A percentile compares a stretch with the other conserved stretches of the same genome.
Evolutionary conservation across 1,139 yeast species (phyloP).

Genomic region (Petasospora fabianii): DNA sequence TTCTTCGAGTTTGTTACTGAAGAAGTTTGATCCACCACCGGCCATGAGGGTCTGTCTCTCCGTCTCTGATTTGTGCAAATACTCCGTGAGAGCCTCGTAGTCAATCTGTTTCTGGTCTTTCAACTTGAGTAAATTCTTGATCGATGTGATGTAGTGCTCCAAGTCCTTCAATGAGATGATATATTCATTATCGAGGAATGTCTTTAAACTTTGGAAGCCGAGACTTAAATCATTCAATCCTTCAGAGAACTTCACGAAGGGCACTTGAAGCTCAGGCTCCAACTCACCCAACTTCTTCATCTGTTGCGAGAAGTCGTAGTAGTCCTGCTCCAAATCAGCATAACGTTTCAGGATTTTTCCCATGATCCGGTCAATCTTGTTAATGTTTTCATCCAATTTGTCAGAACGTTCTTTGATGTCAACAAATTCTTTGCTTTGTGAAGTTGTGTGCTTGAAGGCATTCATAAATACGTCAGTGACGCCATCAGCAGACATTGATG

Average conservation of each 20-base stretch:
- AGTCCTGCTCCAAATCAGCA: slow-evolving; percentile 68
- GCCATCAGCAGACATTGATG: slow-evolving; percentile 29
- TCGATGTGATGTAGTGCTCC: slow-evolving; percentile 76
- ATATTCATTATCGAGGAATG: slow-evolving; percentile 75
- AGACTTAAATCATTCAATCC: slow-evolving; percentile 49
- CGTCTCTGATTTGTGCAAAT: slow-evolving; percentile 61
- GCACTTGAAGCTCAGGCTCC: slow-evolving; percentile 40
- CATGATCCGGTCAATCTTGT: slow-evolving; percentile 75
- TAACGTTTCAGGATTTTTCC: slow-evolving; percentile 70
- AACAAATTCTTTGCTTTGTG: slow-evolving; percentile 73
- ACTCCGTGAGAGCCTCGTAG: slow-evolving; percentile 79
- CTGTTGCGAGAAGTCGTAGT: slow-evolving; percentile 67
- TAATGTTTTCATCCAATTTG: slow-evolving; percentile 77
- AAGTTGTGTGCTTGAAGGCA: slow-evolving; percentile 77
- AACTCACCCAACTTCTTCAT: slow-evolving; percentile 64
- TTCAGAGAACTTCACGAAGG: slow-evolving; percentile 50
- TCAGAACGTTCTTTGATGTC: slow-evolving; percentile 82
- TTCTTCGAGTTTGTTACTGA: slow-evolving; percentile 55
- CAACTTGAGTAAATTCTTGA: slow-evolving; percentile 71
- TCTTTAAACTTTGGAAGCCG: slow-evolving; percentile 46
- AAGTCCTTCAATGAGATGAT: slow-evolving; percentile 80
- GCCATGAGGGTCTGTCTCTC: slow-evolving; percentile 63
- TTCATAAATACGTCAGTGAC: slow-evolving; percentile 87
- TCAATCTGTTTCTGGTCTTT: slow-evolving; percentile 92
- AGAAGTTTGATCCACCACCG: slow-evolving; percentile 49